phyloP scores from a whole-genome alignment of 345 rosid species.

The Syzygium grande region DNA sequence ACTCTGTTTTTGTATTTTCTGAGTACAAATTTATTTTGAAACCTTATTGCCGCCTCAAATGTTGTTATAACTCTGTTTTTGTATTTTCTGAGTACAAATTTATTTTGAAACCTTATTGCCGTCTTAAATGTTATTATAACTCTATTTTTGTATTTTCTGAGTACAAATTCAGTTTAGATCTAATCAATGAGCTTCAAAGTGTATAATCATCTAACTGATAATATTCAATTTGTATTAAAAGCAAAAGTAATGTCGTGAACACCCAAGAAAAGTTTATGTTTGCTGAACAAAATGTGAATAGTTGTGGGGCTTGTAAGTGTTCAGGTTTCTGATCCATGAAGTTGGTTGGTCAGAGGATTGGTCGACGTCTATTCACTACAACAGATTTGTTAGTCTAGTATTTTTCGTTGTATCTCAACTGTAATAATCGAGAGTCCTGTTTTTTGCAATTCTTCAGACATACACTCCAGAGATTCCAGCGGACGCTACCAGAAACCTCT shows the following conservation, averaged over 20 bases:
- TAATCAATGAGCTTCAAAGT: not conserved
- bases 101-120: not conserved
- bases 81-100: not conserved
- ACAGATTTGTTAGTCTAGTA: not conserved
- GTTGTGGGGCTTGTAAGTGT: not conserved
- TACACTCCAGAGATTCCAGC: constrained; percentile 87
- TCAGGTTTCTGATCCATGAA: not conserved
- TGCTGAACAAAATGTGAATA: not conserved
- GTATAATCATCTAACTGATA: not conserved
- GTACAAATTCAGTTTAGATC: not conserved
- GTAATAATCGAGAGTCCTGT: not conserved
- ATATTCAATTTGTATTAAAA: not conserved
- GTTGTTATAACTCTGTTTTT: not conserved
- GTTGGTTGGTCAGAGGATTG: not conserved
- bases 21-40: not conserved
- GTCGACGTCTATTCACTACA: not conserved
- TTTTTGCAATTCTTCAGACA: constrained; percentile 26
- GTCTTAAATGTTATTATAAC: not conserved
- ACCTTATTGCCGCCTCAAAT: not conserved
- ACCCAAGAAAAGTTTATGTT: not conserved
- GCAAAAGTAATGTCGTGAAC: not conserved
- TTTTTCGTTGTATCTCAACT: not conserved
- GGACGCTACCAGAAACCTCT: constrained; percentile 95
- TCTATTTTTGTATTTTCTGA: not conserved
- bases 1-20: not conserved